Evolutionary conservation across 78 protist genomes (phyloP).

Genomic region (Guillardia theta): DNA sequence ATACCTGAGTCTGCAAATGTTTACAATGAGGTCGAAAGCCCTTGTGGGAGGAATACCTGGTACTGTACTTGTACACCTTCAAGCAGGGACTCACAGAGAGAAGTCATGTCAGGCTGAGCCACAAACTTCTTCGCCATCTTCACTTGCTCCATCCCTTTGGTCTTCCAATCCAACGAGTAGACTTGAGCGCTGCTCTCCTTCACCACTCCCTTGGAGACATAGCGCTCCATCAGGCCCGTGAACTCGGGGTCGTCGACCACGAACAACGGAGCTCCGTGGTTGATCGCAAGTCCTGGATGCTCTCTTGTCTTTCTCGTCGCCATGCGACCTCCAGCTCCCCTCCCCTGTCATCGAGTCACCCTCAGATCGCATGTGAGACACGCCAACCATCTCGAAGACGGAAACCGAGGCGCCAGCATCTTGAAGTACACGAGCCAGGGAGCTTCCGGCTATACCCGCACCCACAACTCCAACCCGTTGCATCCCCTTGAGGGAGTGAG

Average conservation of each 20-base stretch:
- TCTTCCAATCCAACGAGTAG: background rate
- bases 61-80: background rate
- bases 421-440: background rate
- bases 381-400: background rate
- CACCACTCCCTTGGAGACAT: background rate
- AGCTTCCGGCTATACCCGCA: background rate
- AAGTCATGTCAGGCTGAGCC: background rate
- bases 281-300: background rate
- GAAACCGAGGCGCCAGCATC: background rate
- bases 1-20: background rate
- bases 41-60: background rate
- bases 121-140: background rate
- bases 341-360: background rate
- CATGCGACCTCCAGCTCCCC: background rate
- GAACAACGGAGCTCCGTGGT: background rate
- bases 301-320: background rate
- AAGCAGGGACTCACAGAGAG: background rate
- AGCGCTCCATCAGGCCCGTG: background rate
- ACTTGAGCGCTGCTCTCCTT: background rate
- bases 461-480: background rate
- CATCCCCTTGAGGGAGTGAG: no score
- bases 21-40: background rate
- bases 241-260: background rate
- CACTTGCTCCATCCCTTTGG: background rate
- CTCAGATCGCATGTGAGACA: background rate